These are phyloP conservation scores for Dianthus caryophyllus DNA, from an alignment of 148 eudicot genomes.

Conservation along the genomic window DNA sequence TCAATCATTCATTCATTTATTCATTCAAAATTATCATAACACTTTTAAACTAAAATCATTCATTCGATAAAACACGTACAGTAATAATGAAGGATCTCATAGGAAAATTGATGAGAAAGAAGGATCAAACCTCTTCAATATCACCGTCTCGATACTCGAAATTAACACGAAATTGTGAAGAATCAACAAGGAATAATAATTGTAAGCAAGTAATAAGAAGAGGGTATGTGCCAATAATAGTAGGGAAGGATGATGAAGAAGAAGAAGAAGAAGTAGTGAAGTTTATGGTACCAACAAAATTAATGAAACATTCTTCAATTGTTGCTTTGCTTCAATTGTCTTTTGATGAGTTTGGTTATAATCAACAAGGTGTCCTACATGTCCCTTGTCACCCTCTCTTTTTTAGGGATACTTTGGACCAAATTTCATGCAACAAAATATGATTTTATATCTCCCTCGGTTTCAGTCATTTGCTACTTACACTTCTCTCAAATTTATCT, in stretches of 20 bases:
- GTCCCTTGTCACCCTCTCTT: constrained; percentile 14
- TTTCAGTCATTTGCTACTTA: too few species aligned
- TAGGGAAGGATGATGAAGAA: constrained; percentile 5
- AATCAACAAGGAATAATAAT: neutral
- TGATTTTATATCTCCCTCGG: neutral
- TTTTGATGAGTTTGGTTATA: constrained; percentile 11
- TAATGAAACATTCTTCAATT: constrained; percentile 15
- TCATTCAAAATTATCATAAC: too few species aligned
- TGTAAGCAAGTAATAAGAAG: constrained; percentile 10
- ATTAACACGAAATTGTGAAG: neutral
- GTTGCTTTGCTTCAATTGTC: constrained; percentile 15
- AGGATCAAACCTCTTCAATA: constrained; percentile 4
- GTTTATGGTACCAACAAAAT: constrained; percentile 12
- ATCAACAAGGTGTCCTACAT: constrained; percentile 16
- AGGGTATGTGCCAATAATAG: constrained; percentile 21
- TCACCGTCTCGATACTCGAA: constrained; percentile 11
- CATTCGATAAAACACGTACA: neutral
- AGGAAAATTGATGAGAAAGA: constrained; percentile 18
- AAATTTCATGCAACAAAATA: constrained; percentile 8
- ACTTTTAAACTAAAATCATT: neutral
- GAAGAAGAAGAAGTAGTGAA: constrained; percentile 8
- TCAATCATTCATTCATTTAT: neutral
- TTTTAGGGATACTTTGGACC: constrained; percentile 9
- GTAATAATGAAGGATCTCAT: constrained; percentile 10
- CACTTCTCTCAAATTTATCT: too few species aligned